Base-by-base conservation (phyloP, 176 grass and related monocot genomes). In the Raddia distichophylla region DNA sequence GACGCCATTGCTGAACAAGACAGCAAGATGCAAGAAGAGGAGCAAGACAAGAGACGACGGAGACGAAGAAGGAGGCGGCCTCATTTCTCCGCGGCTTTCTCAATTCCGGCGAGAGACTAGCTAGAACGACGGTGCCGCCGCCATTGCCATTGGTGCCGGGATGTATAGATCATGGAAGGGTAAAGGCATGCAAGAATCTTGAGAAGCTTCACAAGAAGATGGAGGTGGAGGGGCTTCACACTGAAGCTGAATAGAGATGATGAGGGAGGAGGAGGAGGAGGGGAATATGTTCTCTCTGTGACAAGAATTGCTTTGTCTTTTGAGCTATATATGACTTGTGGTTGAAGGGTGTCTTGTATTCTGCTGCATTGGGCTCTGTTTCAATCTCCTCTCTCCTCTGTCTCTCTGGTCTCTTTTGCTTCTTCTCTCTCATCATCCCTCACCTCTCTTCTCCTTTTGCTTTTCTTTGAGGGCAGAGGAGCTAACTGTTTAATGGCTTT, bases 201-300 rank as follows among this genome's bases (percentile, higher is more conserved):
- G 88, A 67, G 90, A 98, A 94, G 85, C 84, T 93, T 93, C 95
- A 94, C 72, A 80, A 58, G 86, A 80, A 85, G 84, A 75, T 94
- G 82, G 81, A 56, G 70, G 75, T 43, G 64, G 18, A 37, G 63
- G 83, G 80, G 67, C 91, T 95, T 99, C 89, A 95, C 76, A 59
- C 77, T 64, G 67, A 94, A 94, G 92, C 13, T 49, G 3, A 32
- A 82, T 48, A 40, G 40, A 67, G 9, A 17, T n/a, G 19, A 14
- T 40, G 60, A 34, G 56, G 17, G 14, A 14, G 11, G 51, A 42
- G n/a, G 56, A 16, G 43, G 22, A 27, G 44, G 60, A 83, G 76
- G 82, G 72, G 86, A 85, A 89, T 91, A 91, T 87, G 73, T 89
- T 91, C 86, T 87, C 55, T 82, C 19, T 53, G 75, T 44, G 67